Base-by-base conservation (phyloP, 2,329 filamentous ascomycete genomes). In the Alternaria ventricosa region DNA sequence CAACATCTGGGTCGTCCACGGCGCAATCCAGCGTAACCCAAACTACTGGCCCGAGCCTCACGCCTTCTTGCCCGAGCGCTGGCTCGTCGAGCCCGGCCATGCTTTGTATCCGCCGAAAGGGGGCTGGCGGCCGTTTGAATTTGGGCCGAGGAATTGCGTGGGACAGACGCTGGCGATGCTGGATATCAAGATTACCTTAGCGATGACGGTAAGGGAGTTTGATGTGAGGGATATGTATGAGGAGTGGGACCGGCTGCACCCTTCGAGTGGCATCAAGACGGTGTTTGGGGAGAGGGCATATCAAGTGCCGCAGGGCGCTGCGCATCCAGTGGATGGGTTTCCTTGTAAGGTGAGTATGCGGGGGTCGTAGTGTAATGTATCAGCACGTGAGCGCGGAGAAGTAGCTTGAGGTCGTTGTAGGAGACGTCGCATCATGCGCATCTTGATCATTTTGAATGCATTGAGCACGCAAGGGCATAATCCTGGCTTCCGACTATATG, bases 51-150 rank as follows among this genome's bases (percentile, higher is more conserved):
- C 65, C 0, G 65, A 74, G 0, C 56, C 68, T 4, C 57, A 70
- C 4, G 55, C 61, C 0, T 78, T 77, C 53, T 47, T 72, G 9
- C 68, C 76, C 12, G 75, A 77, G 25, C 67, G 76, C 8, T 75
- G 65, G 27, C 61, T 75, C 8, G 60, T 65, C 0, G 65, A 62
- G 10, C 61, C 72, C 10, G 60, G 23, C 1, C 59, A 68, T n/a
- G 61, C 55, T 60, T 28, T 68, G 3, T 64, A 55, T 15, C 36
- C 60, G 4, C 54, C 68, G 1, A 77, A 73, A 9, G 60, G 55
- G 7, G 60, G 41, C 0, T 82, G 67, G 65, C 70, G 78, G 8
- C 74, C 81, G 0, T 84, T 84, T 58, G 79, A 82, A 41, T 63
- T 73, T 6, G 82, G 82, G 0, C 75, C 77, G 1, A 54, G 68